phyloP scores from a whole-genome alignment of 179 eudicot species.

The Beta macrorhiza region DNA sequence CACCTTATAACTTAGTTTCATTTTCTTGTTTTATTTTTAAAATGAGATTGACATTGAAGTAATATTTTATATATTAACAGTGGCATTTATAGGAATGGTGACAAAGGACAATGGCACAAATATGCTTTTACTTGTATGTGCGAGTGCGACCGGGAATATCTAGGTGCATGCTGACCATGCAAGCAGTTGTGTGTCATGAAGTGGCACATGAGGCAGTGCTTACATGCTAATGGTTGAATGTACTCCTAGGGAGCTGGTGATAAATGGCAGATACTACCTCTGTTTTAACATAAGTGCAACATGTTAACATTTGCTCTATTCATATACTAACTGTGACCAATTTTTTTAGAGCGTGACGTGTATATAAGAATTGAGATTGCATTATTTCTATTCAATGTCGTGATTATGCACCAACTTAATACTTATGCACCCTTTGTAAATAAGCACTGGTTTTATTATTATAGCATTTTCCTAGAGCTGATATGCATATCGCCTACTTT shows the following conservation, averaged over 20 bases:
- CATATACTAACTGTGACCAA: not conserved
- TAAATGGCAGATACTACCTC: no score
- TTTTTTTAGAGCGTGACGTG: no score
- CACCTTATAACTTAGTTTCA: no score
- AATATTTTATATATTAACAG: no score
- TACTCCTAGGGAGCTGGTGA: no score
- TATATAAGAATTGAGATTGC: not conserved
- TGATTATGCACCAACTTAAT: not conserved
- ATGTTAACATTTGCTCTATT: no score
- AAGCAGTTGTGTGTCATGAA: no score
- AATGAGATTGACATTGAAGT: no score
- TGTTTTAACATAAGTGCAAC: no score
- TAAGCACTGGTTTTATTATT: not conserved
- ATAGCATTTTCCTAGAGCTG: not conserved
- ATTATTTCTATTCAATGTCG: not conserved
- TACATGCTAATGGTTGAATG: no score
- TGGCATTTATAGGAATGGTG: not conserved
- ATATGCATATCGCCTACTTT: conserved; percentile 1
- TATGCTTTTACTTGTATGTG: not conserved
- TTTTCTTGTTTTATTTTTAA: no score
- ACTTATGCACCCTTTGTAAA: not conserved
- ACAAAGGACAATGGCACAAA: not conserved
- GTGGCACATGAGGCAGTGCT: no score
- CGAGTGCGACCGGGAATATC: not conserved
- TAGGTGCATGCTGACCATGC: not conserved